Evolutionary conservation across 495 filamentous ascomycete genomes (phyloP).

Genomic region (Aspergillus ellipticus): DNA sequence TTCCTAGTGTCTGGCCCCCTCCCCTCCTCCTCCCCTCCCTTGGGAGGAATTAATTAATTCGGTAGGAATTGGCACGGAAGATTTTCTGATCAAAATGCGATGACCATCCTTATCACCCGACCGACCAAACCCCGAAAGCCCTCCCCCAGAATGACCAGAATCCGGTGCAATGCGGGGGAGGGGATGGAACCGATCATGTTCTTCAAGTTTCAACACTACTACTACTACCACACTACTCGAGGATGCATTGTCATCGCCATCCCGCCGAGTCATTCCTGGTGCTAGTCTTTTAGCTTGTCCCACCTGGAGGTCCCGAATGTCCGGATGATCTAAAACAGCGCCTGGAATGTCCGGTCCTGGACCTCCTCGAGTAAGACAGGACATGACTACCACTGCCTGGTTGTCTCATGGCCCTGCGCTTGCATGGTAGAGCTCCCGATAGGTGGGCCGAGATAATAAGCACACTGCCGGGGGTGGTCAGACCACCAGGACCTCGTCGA

Average conservation of each 20-base stretch:
- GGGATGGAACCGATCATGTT: conserved; percentile 2
- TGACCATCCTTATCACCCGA: conserved; percentile 3
- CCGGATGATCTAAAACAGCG: conserved; percentile 24
- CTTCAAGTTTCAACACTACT: too few species aligned
- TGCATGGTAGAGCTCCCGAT: not conserved
- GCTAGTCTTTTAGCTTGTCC: conserved; percentile 14
- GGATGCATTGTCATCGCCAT: conserved; percentile 5
- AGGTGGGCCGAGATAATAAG: not conserved
- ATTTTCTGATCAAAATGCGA: not conserved
- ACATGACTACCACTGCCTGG: conserved; percentile 1
- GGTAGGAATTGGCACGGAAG: not conserved
- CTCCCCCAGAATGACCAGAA: not conserved
- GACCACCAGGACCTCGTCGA: not conserved
- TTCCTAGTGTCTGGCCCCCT: too few species aligned
- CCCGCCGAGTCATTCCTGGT: conserved; percentile 9
- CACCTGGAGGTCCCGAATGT: conserved; percentile 19
- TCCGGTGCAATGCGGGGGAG: conserved; percentile 4
- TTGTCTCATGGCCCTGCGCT: not conserved
- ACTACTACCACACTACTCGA: too few species aligned
- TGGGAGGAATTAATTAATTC: too few species aligned
- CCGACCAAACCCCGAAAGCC: not conserved
- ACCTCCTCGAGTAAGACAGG: conserved; percentile 1
- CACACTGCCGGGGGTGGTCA: not conserved
- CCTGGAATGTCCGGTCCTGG: conserved; percentile 2
- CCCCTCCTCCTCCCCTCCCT: too few species aligned